Evolutionary conservation across 108 stramenopile species (phyloP).

Genomic region (Hondaea fermentalgiana): DNA sequence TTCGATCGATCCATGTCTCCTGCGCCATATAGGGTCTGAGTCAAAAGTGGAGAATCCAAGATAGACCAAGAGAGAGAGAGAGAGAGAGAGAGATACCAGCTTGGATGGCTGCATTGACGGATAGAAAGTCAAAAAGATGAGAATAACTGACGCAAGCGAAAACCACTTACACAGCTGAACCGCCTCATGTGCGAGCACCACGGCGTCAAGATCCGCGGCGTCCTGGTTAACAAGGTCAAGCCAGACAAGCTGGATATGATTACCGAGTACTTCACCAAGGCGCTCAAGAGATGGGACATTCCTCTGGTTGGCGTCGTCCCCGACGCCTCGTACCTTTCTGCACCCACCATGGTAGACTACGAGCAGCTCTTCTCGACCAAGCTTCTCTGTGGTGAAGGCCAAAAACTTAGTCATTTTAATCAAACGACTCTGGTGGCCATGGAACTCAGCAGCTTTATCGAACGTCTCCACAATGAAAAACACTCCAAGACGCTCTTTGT

Average conservation of each 20-base stretch:
- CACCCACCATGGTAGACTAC: conserved; percentile 77
- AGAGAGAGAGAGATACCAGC: too few relatives aligned
- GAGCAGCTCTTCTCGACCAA: conserved; percentile 66
- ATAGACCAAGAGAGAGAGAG: too few relatives aligned
- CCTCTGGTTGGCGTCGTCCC: conserved; percentile 85
- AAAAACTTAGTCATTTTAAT: conserved; percentile 71
- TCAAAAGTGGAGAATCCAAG: too few relatives aligned
- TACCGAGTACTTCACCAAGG: conserved; percentile 37
- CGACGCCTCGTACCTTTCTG: conserved; percentile 75
- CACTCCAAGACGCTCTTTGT: conserved; percentile 72
- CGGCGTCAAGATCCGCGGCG: conserved; percentile 75
- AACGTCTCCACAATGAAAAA: conserved; percentile 64
- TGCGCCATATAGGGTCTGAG: too few relatives aligned
- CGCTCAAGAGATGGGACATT: conserved; percentile 65
- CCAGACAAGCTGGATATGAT: conserved; percentile 73
- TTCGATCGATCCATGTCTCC: too few relatives aligned
- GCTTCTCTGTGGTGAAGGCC: conserved; percentile 60
- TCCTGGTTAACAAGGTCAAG: conserved; percentile 90
- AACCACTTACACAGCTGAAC: conserved; percentile 54
- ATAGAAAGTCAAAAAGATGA: too few relatives aligned
- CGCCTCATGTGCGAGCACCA: conserved; percentile 68
- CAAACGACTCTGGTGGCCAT: conserved; percentile 83
- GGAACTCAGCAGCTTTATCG: conserved; percentile 67
- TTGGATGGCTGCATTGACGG: too few relatives aligned
- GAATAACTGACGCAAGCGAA: too few relatives aligned